A percentile compares a stretch with the other conserved stretches of the same genome.
Evolutionary conservation across 2,329 filamentous ascomycete genomes (phyloP).

Genomic region (Arthroderma uncinatum): DNA sequence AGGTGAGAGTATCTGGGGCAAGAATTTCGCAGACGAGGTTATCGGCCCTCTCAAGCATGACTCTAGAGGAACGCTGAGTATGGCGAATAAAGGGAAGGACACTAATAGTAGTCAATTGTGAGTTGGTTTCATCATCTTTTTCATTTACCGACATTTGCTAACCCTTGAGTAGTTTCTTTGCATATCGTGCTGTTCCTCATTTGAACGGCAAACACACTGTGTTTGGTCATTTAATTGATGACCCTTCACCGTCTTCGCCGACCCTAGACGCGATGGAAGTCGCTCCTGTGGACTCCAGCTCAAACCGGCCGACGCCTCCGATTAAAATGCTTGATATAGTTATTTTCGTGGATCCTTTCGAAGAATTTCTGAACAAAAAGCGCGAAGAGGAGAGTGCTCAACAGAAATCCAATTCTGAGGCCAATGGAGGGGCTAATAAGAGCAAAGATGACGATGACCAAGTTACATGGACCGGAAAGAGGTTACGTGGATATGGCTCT

Average conservation of each 20-base stretch:
- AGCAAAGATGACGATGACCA: conserved; percentile 62
- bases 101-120: conserved; percentile 85
- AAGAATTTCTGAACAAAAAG: conserved; percentile 74
- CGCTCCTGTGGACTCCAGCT: conserved; percentile 59
- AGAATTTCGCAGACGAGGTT: conserved; percentile 87
- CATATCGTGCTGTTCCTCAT: conserved; percentile 73
- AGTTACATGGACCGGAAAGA: conserved; percentile 93
- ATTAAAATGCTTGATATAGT: conserved; percentile 72
- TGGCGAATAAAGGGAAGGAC: conserved; percentile 98
- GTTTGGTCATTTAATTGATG: conserved; percentile 76
- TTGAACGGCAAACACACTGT: conserved; percentile 96
- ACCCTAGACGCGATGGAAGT: conserved; percentile 63
- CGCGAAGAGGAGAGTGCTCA: conserved; percentile 50
- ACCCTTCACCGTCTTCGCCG: conserved; percentile 34
- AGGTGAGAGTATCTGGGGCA: conserved; percentile 85
- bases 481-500: conserved; percentile 57
- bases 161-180: conserved; percentile 54
- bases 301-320: conserved; percentile 62
- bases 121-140: conserved; percentile 26
- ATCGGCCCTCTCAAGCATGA: conserved; percentile 82
- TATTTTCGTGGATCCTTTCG: conserved; percentile 88
- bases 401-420: neutral
- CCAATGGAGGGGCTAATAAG: conserved; percentile 10
- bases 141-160: neutral
- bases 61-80: conserved; percentile 66